phyloP scores from a whole-genome alignment of 345 rosid genomes.

The Salix udensis region DNA sequence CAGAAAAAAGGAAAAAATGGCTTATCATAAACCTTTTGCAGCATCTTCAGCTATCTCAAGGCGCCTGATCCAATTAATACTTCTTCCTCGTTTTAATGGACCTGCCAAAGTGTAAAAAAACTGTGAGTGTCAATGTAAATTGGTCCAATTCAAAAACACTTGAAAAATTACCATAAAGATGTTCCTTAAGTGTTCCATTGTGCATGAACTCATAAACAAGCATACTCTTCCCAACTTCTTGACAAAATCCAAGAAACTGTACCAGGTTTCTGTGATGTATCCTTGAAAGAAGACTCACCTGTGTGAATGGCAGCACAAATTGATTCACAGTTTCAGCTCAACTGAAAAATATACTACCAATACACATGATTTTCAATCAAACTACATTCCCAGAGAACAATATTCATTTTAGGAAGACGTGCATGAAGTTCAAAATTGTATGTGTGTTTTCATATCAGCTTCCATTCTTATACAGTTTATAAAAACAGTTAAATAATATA shows the following conservation, averaged over 20 bases:
- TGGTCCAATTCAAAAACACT: background rate
- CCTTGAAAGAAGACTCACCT: conserved; percentile 96
- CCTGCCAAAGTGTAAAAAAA: conserved; percentile 33
- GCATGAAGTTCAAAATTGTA: background rate
- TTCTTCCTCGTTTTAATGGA: conserved; percentile 49
- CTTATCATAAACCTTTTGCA: conserved; percentile 57
- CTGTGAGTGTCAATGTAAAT: conserved; percentile 5
- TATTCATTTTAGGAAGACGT: background rate
- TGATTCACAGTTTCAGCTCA: conserved; percentile 14
- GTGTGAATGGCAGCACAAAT: conserved; percentile 7
- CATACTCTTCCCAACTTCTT: conserved; percentile 82
- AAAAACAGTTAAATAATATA: background rate
- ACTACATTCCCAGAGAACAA: background rate
- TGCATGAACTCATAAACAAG: conserved; percentile 97
- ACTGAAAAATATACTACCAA: background rate
- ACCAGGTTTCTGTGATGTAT: conserved; percentile 97
- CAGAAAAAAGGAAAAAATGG: background rate
- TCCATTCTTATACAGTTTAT: background rate
- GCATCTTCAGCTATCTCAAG: conserved; percentile 97
- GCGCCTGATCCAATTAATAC: conserved; percentile 84
- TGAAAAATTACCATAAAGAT: conserved; percentile 72
- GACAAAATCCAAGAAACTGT: conserved; percentile 96
- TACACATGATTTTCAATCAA: background rate
- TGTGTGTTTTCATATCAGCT: background rate
- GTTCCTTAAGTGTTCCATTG: conserved; percentile 94